These are phyloP conservation scores for Kandelia obovata DNA, from an alignment of 345 rosid genomes.

Conservation along the genomic window DNA sequence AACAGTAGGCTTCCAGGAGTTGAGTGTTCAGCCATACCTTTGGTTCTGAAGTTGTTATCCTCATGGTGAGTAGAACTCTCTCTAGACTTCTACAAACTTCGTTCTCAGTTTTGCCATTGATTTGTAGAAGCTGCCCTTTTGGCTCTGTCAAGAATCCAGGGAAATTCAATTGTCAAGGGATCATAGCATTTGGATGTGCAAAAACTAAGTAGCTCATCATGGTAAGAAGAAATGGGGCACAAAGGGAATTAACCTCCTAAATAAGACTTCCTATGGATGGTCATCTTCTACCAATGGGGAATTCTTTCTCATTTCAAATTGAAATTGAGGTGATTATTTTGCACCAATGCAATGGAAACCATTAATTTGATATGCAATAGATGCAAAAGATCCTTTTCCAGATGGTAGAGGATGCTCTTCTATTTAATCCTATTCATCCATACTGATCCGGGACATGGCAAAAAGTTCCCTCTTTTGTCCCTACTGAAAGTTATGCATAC, in stretches of 20 bases:
- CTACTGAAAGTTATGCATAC: too few relatives aligned
- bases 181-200: not conserved
- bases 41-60: slow-evolving; percentile 82
- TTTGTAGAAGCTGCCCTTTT: slow-evolving; percentile 89
- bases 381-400: too few relatives aligned
- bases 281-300: too few relatives aligned
- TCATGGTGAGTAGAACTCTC: slow-evolving; percentile 96
- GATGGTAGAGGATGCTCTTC: too few relatives aligned
- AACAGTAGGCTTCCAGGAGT: not conserved
- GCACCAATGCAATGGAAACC: too few relatives aligned
- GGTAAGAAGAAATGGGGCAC: not conserved
- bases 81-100: slow-evolving; percentile 84
- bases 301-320: too few relatives aligned
- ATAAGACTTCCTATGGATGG: too few relatives aligned
- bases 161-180: not conserved
- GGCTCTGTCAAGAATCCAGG: slow-evolving; percentile 53
- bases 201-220: not conserved
- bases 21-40: slow-evolving; percentile 44
- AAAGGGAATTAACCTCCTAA: not conserved
- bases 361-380: too few relatives aligned
- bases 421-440: too few relatives aligned
- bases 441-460: too few relatives aligned
- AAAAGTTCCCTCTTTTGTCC: too few relatives aligned
- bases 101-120: slow-evolving; percentile 91
- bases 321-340: too few relatives aligned